Evolutionary conservation across 1,139 yeast species (phyloP), one percentile per base, ranked within the genome.

Genomic region (Geotrichum siamense): DNA sequence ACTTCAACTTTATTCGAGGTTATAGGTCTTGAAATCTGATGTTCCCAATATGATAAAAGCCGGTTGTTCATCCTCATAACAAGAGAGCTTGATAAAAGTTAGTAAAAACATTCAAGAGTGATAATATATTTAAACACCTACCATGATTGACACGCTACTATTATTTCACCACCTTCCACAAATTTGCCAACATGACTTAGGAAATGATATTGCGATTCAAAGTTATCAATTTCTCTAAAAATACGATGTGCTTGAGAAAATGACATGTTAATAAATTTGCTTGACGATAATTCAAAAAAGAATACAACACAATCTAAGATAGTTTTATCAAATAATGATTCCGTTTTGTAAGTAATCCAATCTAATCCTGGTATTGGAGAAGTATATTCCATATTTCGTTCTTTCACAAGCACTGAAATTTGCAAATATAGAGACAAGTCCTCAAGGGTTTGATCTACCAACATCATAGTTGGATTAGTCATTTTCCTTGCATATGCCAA

Each of bases 401-500:
- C 77, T 59, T 86, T 82, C 37, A 87, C 78, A 51, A 79, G 84
- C 20, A 85, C 71, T 0, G 96, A 93, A 38, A 87, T 70, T 36
- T 78, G 74, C 43, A 89, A 75, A 59, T 86, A 86, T 1, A 81
- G 73, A 52, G 81, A 80, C 58, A 89, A 82, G 61, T 87, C 96
- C 39, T 79, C 91, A 52, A 91, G 76, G 76, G 86, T 83, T 64
- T 89, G 96, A 62, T 91, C 97, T 53, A 91, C 85, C 81, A 89
- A 85, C 89, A 87, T 83, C 76, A 87, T 77, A 0, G 97, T 87
- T 1, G 96, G 96, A 55, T 84, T 84, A 45, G 76, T 78, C 47
- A 89, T 66, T 55, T 82, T 82, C 61, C 75, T 73, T 3, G 97
- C 95, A 59, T 86, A 87, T 2, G 74, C 70, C 43, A 91, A 70